phyloP scores from a whole-genome alignment of 2,329 filamentous ascomycete genomes.

The Tolypocladium guangdongense region DNA sequence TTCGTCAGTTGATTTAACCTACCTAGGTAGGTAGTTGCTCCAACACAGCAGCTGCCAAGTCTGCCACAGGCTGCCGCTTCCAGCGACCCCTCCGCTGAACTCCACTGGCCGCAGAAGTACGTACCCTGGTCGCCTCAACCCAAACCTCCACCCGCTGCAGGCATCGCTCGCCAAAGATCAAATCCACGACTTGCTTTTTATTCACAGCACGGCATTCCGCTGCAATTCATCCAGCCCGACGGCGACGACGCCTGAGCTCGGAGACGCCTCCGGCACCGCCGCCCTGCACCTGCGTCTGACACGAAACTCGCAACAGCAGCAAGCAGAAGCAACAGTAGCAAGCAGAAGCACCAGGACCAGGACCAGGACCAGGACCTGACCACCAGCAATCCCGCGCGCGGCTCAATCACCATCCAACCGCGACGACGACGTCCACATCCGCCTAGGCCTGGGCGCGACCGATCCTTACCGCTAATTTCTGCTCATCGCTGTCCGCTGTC shows the following conservation, averaged over 20 bases:
- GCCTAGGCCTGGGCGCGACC: conserved; percentile 2
- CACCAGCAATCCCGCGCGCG: neutral
- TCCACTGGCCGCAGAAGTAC: neutral
- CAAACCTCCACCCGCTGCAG: neutral
- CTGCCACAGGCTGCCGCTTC: neutral
- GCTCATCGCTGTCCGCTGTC: conserved; percentile 9
- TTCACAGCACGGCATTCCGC: neutral
- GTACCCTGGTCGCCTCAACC: neutral
- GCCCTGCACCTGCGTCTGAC: neutral
- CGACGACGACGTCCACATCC: conserved; percentile 2
- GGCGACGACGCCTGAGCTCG: neutral
- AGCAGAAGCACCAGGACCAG: too few species aligned
- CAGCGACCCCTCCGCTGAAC: neutral
- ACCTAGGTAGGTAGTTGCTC: too few species aligned
- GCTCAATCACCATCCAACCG: neutral
- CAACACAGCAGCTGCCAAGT: neutral
- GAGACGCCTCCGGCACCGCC: neutral
- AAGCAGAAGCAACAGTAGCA: neutral
- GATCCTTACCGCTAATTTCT: neutral
- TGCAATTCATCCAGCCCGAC: neutral
- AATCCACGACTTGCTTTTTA: neutral
- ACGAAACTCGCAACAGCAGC: neutral
- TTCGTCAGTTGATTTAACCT: neutral
- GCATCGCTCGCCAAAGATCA: neutral
- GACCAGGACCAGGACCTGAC: too few species aligned